Evolutionary conservation across 768 basidiomycete genomes (phyloP).

Genomic region (Serendipita sp.): DNA sequence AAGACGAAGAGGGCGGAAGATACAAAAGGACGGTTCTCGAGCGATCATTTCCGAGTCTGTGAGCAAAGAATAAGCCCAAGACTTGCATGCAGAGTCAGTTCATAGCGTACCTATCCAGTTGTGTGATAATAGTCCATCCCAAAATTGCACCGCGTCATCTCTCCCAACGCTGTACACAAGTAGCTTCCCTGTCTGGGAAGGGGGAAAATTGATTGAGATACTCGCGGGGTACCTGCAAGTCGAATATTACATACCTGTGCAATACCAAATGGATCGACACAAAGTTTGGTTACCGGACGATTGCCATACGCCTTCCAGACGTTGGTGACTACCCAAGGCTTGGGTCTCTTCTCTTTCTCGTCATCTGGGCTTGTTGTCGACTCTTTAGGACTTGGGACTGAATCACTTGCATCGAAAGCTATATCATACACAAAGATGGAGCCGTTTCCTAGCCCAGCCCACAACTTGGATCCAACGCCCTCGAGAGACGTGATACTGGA

Average conservation of each 20-base stretch:
- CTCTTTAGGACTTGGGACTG: not conserved
- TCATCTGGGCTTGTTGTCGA: not conserved
- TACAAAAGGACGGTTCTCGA: conserved; percentile 59
- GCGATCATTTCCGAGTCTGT: conserved; percentile 61
- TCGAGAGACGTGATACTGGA: conserved; percentile 72
- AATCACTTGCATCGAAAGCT: not conserved
- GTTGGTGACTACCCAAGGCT: conserved; percentile 79
- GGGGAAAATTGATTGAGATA: not conserved
- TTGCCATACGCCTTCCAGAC: conserved; percentile 66
- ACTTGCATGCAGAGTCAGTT: not conserved
- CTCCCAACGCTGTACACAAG: conserved; percentile 59
- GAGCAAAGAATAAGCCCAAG: not conserved
- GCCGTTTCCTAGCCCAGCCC: conserved; percentile 78
- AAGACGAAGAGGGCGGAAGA: conserved; percentile 57
- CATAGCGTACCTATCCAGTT: conserved; percentile 67
- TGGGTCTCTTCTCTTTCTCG: conserved; percentile 24
- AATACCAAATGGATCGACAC: conserved; percentile 62
- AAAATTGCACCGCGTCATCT: conserved; percentile 57
- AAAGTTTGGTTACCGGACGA: conserved; percentile 44
- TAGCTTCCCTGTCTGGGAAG: conserved; percentile 24
- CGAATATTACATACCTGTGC: conserved; percentile 32
- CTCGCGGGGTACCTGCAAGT: not conserved
- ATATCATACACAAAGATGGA: conserved; percentile 64
- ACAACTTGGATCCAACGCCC: conserved; percentile 69
- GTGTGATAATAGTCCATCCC: conserved; percentile 76